These are phyloP conservation scores for Termitomyces sp. DNA, from an alignment of 768 basidiomycete genomes.

Conservation along the genomic window DNA sequence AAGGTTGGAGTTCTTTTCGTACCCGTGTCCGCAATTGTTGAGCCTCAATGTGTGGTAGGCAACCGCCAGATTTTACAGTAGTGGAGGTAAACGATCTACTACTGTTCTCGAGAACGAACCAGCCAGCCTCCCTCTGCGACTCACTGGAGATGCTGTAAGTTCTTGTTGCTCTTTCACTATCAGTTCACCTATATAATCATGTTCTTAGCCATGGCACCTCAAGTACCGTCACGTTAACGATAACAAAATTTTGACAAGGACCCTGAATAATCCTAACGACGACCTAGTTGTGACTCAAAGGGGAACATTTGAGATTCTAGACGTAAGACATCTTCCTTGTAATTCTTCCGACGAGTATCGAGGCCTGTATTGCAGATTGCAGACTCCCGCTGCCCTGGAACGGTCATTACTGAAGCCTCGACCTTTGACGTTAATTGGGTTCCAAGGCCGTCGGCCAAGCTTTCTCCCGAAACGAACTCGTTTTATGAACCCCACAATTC, in stretches of 20 bases:
- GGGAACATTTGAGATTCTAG: constrained; percentile 70
- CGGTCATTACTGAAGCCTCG: constrained; percentile 50
- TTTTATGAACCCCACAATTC: constrained; percentile 59
- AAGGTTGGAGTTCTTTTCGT: constrained; percentile 42
- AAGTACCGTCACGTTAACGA: constrained; percentile 58
- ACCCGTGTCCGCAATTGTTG: background rate
- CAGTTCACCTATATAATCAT: constrained; percentile 1
- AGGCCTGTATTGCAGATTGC: constrained; percentile 48
- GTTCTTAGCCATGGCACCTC: constrained; percentile 77
- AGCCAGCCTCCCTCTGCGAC: constrained; percentile 69
- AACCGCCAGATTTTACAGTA: constrained; percentile 81
- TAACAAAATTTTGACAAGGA: constrained; percentile 31
- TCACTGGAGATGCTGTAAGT: constrained; percentile 88
- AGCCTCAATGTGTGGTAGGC: constrained; percentile 43
- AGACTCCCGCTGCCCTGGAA: constrained; percentile 84
- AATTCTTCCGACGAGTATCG: background rate
- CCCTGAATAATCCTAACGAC: constrained; percentile 60
- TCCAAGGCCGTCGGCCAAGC: constrained; percentile 66
- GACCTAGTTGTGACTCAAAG: constrained; percentile 66
- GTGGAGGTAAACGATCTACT: constrained; percentile 46
- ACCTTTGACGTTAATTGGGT: constrained; percentile 76
- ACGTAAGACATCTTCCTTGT: constrained; percentile 35
- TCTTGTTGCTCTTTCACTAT: background rate
- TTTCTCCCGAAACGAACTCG: constrained; percentile 54
- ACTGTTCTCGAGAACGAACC: constrained; percentile 71